Evolutionary conservation across 2,329 filamentous ascomycete genomes (phyloP).

Genomic region (Diaporthe sp.): DNA sequence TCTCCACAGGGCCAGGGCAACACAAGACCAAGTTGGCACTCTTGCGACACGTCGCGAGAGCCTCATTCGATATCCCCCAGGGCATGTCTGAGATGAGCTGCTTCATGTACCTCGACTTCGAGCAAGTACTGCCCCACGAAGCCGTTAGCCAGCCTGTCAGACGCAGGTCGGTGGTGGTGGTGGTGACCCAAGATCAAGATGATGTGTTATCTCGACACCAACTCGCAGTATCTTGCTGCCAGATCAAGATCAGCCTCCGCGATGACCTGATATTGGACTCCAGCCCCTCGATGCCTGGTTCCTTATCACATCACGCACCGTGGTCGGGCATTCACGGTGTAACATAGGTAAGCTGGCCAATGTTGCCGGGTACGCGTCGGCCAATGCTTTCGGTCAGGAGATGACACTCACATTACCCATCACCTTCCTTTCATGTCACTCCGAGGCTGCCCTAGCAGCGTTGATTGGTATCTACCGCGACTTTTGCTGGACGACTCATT

Average conservation of each 20-base stretch:
- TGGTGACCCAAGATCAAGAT: constrained; percentile 17
- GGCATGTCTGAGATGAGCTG: neutral
- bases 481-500: neutral
- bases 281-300: neutral
- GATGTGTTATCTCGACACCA: constrained; percentile 12
- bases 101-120: constrained; percentile 25
- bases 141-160: neutral
- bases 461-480: neutral
- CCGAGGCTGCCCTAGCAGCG: neutral
- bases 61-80: constrained; percentile 10
- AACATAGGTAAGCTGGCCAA: neutral
- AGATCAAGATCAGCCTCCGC: neutral
- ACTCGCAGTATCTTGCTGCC: neutral
- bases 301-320: neutral
- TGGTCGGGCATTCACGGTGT: constrained; percentile 7
- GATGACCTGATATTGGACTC: neutral
- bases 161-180: neutral
- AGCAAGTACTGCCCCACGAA: neutral
- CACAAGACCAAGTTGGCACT: constrained; percentile 13
- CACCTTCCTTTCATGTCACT: neutral
- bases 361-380: neutral
- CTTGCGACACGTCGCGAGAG: constrained; percentile 1
- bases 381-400: constrained; percentile 19
- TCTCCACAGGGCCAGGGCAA: constrained; percentile 24
- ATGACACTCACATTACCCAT: neutral